These are phyloP conservation scores for Psophocarpus tetragonolobus DNA, from an alignment of 306 rosid species.

Conservation along the genomic window DNA sequence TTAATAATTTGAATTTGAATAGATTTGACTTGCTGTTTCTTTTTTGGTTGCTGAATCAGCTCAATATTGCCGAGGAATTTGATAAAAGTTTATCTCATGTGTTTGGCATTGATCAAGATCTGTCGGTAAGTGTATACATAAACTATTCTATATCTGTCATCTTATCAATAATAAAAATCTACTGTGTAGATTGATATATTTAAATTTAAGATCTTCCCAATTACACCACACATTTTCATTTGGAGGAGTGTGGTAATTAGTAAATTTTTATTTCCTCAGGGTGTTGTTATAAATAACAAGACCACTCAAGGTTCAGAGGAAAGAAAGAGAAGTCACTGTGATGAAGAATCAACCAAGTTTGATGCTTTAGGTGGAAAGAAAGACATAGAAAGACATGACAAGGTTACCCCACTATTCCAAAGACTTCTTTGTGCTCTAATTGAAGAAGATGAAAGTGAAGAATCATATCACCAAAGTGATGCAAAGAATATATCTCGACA, in stretches of 20 bases:
- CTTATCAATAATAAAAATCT: slow-evolving; percentile 12
- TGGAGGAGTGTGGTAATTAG: slow-evolving; percentile 21
- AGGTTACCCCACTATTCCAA: slow-evolving; percentile 73
- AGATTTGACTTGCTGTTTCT: slow-evolving; percentile 29
- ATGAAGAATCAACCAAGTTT: slow-evolving; percentile 43
- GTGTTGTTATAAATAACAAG: slow-evolving; percentile 51
- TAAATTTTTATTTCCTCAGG: slow-evolving; percentile 46
- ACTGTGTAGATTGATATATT: background rate
- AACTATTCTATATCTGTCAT: slow-evolving; percentile 23
- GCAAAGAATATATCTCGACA: slow-evolving; percentile 67
- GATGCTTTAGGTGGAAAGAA: slow-evolving; percentile 50
- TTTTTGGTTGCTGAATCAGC: slow-evolving; percentile 52
- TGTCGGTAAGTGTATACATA: slow-evolving; percentile 52
- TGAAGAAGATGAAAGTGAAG: slow-evolving; percentile 79
- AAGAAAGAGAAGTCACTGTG: slow-evolving; percentile 47
- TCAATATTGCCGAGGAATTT: slow-evolving; percentile 63
- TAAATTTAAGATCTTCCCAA: slow-evolving; percentile 25
- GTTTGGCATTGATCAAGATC: slow-evolving; percentile 55
- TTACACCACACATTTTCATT: slow-evolving; percentile 12
- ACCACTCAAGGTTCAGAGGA: slow-evolving; percentile 51
- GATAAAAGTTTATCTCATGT: slow-evolving; percentile 61
- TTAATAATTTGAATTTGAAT: background rate
- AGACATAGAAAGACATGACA: slow-evolving; percentile 55
- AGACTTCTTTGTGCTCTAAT: slow-evolving; percentile 87
- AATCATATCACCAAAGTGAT: slow-evolving; percentile 54